Conservation (phyloP, 1,284 basidiomycete species). For the Rhodotorula sp. region DNA sequence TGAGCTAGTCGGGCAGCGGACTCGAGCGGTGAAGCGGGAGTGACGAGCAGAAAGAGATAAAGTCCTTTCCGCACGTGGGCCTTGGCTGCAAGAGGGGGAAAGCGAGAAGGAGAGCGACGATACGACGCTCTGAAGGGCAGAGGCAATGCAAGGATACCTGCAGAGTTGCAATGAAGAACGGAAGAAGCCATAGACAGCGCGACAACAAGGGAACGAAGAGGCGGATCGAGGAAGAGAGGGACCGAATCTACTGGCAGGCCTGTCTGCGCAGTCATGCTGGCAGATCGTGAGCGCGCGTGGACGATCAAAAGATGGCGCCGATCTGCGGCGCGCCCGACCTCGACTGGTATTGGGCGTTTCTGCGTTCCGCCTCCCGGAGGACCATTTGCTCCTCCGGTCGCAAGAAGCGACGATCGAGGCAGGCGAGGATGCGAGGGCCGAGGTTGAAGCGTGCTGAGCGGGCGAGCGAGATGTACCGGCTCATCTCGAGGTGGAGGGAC, state of each 20-base stretch:
- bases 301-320: conserved; percentile 1
- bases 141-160: too few relatives aligned
- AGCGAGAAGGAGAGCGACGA: too few relatives aligned
- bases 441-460: conserved; percentile 36
- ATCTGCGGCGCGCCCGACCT: conserved; percentile 26
- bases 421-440: conserved; percentile 29
- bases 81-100: too few relatives aligned
- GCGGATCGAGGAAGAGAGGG: not conserved
- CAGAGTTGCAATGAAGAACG: too few relatives aligned
- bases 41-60: too few relatives aligned
- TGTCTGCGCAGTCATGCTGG: not conserved
- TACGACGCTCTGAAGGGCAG: too few relatives aligned
- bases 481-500: conserved; percentile 82
- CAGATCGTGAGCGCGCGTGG: not conserved
- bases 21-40: too few relatives aligned
- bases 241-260: too few relatives aligned
- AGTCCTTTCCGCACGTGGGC: too few relatives aligned
- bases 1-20: too few relatives aligned
- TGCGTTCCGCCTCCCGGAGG: conserved; percentile 13
- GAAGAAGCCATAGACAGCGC: too few relatives aligned
- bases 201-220: not conserved
- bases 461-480: conserved; percentile 72
- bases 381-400: conserved; percentile 24
- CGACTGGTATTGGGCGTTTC: not conserved
- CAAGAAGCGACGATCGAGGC: conserved; percentile 23